Base-by-base conservation (phyloP, 345 rosid genomes). In the Linum lewisii region DNA sequence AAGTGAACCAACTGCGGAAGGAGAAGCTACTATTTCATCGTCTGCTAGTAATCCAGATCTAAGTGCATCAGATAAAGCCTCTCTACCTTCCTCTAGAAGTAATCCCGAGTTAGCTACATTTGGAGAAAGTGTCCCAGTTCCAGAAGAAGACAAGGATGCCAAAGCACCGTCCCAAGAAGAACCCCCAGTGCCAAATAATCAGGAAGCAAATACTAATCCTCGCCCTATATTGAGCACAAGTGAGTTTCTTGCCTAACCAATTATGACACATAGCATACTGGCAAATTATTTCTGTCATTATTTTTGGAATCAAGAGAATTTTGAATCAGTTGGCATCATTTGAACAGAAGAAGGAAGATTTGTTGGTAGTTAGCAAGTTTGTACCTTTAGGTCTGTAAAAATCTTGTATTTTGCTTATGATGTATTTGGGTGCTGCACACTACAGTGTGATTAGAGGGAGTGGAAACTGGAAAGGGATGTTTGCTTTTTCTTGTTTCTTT, bases 1-100 rank as follows among this genome's bases (percentile, higher is more conserved):
- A 21, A 65, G 67, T 57, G 82, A 78, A 65, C 62, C 79, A 16
- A 7, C 81, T 66, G 65, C 36, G n/a, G 76, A 78, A 50, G 76
- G 68, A 24, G 71, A 78, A 69, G 69, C 66, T 47, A 63, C 64
- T 45, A 51, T 36, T 29, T 23, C 71, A 25, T 58, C 77, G 20
- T 8, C 55, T 7, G 24, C 55, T 20, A 52, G 24, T 52, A 52
- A 11, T 52, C 24, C 21, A 5, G 45, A 38, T 38, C 14, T 15
- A 38, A 0, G 11, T 38, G 45, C 45, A 3, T 4, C 45, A 44
- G 76, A 68, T 42, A 71, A 79, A 69, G 68, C 64, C 42, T 62
- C 63, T 37, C 42, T 36, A 29, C n/a, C 71, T 7, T 57, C 79
- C 32, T 58, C 77, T 20, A 73, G 60, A 36, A 73, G 73, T 24